phyloP scores from a whole-genome alignment of 495 filamentous ascomycete genomes.

The Melanomma pulvis-pyrius region DNA sequence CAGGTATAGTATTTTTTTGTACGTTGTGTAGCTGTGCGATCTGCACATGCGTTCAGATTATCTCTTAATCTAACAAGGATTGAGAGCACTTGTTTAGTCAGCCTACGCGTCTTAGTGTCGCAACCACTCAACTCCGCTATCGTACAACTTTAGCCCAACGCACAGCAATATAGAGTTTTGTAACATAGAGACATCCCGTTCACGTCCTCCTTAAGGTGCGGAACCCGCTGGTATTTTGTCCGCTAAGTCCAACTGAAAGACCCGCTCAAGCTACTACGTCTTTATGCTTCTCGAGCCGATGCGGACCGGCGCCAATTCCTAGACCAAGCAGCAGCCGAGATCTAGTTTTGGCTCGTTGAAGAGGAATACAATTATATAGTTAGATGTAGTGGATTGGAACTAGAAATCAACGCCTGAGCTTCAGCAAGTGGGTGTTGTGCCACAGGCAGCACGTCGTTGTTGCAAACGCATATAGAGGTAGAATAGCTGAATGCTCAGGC shows the following conservation, averaged over 20 bases:
- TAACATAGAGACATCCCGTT: background rate
- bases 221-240: background rate
- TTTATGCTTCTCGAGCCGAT: conserved; percentile 12
- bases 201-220: conserved; percentile 5
- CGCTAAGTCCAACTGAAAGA: conserved; percentile 8
- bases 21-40: conserved; percentile 24
- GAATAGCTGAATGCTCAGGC: conserved; percentile 2
- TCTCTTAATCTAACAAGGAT: too few relatives aligned
- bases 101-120: background rate
- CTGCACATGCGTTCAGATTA: too few relatives aligned
- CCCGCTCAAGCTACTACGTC: conserved; percentile 17
- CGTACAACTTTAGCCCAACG: too few relatives aligned
- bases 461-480: background rate
- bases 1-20: conserved; percentile 28
- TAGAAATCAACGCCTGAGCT: conserved; percentile 10
- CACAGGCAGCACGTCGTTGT: conserved; percentile 9
- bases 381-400: conserved; percentile 5
- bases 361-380: background rate
- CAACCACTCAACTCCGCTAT: background rate
- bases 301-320: background rate
- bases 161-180: conserved; percentile 2
- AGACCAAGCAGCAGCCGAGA: conserved; percentile 14
- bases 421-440: conserved; percentile 9
- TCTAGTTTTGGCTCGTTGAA: conserved; percentile 2
- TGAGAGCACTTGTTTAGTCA: conserved; percentile 14